phyloP scores from a whole-genome alignment of 225 moss, liverwort and hornwort genomes.

The Antitrichia curtipendula region DNA sequence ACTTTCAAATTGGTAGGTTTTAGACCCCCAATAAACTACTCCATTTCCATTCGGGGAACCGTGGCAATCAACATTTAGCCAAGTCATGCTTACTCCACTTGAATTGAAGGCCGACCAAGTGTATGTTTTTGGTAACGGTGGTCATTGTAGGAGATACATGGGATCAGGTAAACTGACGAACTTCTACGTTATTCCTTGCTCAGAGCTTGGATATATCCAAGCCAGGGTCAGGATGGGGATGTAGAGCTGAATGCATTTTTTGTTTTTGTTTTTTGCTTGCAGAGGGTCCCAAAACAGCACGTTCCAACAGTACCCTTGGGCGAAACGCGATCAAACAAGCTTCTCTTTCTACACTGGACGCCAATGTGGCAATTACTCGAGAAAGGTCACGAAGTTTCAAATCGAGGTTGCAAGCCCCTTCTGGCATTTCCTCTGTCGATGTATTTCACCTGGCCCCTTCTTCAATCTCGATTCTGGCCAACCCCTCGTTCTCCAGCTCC shows the following conservation, averaged over 20 bases:
- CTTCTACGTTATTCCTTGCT: neutral
- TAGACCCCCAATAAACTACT: neutral
- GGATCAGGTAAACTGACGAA: neutral
- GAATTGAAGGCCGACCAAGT: neutral
- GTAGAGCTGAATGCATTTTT: neutral
- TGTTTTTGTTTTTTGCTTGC: neutral
- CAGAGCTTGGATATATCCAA: neutral
- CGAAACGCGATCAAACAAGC: neutral
- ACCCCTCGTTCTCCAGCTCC: slow-evolving; percentile 36
- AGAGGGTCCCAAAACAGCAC: slow-evolving; percentile 5
- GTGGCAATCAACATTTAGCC: neutral
- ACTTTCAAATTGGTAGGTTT: neutral
- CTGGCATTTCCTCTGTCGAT: slow-evolving; percentile 4
- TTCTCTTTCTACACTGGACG: neutral
- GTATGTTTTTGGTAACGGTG: neutral
- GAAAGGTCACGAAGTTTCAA: slow-evolving; percentile 26
- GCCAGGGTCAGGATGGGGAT: neutral
- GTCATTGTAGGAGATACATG: neutral
- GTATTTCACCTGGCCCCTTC: slow-evolving; percentile 22
- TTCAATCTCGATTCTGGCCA: slow-evolving; percentile 34
- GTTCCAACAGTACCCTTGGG: neutral
- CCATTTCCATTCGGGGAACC: neutral
- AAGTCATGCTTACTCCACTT: neutral
- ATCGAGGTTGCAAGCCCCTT: slow-evolving; percentile 19
- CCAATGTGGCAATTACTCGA: slow-evolving; percentile 17